These are phyloP conservation scores for Botrytis paeoniae DNA, from an alignment of 2,329 filamentous ascomycete species.

Conservation along the genomic window DNA sequence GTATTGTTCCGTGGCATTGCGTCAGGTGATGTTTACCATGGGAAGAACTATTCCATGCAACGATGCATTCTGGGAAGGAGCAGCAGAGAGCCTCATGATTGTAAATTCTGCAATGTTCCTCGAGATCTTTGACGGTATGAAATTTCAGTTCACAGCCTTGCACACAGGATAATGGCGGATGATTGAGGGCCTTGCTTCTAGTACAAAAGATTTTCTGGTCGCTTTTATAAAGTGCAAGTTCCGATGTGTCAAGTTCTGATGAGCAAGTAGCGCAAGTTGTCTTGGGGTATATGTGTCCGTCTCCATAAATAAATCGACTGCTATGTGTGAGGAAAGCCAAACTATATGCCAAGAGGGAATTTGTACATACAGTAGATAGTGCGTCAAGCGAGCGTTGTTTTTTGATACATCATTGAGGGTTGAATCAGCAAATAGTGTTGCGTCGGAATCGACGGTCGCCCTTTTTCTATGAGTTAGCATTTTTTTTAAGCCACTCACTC, in stretches of 20 bases:
- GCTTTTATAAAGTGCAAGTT: not conserved
- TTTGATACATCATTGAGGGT: accelerated
- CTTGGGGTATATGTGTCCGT: accelerated
- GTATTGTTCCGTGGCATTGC: accelerated
- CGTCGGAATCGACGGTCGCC: too few relatives aligned
- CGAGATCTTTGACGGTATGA: not conserved
- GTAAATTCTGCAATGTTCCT: not conserved
- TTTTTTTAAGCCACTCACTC: constrained; percentile 17
- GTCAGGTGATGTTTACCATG: accelerated
- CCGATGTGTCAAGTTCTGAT: not conserved
- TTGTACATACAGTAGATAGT: not conserved
- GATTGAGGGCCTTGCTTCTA: not conserved
- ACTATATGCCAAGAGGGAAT: not conserved
- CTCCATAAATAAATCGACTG: not conserved
- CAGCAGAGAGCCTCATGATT: not conserved
- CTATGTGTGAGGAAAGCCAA: not conserved
- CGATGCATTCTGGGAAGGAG: not conserved
- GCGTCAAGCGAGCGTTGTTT: not conserved
- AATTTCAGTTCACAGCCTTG: not conserved
- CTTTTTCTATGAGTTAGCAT: constrained; percentile 18
- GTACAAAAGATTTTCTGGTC: not conserved
- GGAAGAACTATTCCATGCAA: accelerated
- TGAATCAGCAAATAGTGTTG: too few relatives aligned
- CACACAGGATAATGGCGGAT: not conserved
- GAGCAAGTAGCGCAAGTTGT: not conserved